Percentiles rank a stretch among this genome's conserved stretches.
These are phyloP conservation scores for Pestalotiopsis sp. DNA, from an alignment of 2,329 filamentous ascomycete species.

Conservation along the genomic window DNA sequence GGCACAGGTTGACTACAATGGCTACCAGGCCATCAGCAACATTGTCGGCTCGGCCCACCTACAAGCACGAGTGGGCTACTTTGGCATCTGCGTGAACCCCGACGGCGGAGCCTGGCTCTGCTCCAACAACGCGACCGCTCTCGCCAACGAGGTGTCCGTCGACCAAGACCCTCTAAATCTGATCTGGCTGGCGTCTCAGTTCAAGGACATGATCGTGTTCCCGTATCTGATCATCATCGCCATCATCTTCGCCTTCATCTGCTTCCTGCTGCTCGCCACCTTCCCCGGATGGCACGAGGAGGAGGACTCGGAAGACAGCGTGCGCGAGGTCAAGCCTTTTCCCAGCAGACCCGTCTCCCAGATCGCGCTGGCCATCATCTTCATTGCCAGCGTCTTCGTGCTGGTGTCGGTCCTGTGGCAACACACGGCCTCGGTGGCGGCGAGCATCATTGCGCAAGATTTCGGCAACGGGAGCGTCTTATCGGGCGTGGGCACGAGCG, in stretches of 20 bases:
- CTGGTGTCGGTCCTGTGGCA: constrained; percentile 84
- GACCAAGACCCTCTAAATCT: constrained; percentile 96
- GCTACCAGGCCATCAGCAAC: constrained; percentile 82
- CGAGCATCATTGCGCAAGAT: constrained; percentile 76
- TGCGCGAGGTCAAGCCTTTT: constrained; percentile 91
- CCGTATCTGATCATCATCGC: constrained; percentile 97
- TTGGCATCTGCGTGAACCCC: constrained; percentile 93
- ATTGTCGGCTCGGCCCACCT: constrained; percentile 84
- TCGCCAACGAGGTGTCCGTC: constrained; percentile 85
- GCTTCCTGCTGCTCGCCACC: constrained; percentile 90
- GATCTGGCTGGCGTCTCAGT: constrained; percentile 95
- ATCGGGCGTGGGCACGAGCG: constrained; percentile 60
- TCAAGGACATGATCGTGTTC: constrained; percentile 98
- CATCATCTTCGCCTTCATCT: constrained; percentile 95
- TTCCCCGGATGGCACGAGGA: constrained; percentile 98
- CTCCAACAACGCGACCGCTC: constrained; percentile 93
- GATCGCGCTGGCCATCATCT: constrained; percentile 90
- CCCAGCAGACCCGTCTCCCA: constrained; percentile 91
- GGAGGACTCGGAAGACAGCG: constrained; percentile 76
- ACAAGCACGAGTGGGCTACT: constrained; percentile 94
- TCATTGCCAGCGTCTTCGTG: constrained; percentile 71
- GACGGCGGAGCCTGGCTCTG: constrained; percentile 92
- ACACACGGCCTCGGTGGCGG: constrained; percentile 94
- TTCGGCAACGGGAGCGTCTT: constrained; percentile 39
- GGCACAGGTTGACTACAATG: constrained; percentile 87